Conservation (phyloP, 1,284 basidiomycete genomes). For the Leccinum laetum region DNA sequence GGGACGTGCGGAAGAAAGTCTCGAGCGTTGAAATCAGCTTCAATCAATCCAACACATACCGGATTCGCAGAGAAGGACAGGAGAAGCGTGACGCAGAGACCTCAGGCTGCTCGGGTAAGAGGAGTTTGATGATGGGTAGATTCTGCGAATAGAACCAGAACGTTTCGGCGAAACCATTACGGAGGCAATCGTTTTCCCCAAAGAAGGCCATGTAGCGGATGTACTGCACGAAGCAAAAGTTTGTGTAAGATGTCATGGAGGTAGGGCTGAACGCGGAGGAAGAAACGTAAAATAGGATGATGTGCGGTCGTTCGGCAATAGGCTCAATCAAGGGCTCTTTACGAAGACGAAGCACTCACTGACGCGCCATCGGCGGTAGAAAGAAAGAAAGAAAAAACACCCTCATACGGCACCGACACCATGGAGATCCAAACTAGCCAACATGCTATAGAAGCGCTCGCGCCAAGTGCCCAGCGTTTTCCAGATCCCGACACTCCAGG, state of each 20-base stretch:
- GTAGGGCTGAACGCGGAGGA: slow-evolving; percentile 72
- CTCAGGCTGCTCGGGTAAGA: slow-evolving; percentile 72
- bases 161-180: slow-evolving; percentile 74
- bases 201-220: slow-evolving; percentile 69
- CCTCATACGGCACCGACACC: slow-evolving; percentile 49
- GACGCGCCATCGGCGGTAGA: slow-evolving; percentile 77
- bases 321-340: neutral
- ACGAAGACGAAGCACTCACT: slow-evolving; percentile 54
- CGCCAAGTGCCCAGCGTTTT: slow-evolving; percentile 72
- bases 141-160: slow-evolving; percentile 82
- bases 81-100: slow-evolving; percentile 67
- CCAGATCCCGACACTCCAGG: slow-evolving; percentile 68
- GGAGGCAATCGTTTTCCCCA: slow-evolving; percentile 51
- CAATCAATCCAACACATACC: slow-evolving; percentile 45
- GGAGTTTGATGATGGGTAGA: slow-evolving; percentile 69
- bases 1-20: slow-evolving; percentile 66
- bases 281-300: slow-evolving; percentile 81
- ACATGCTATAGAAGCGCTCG: slow-evolving; percentile 78
- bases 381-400: slow-evolving; percentile 51
- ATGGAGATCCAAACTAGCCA: slow-evolving; percentile 74
- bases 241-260: slow-evolving; percentile 74
- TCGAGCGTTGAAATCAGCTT: slow-evolving; percentile 49
- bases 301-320: slow-evolving; percentile 69
- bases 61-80: slow-evolving; percentile 58
- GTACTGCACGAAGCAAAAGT: slow-evolving; percentile 82